phyloP scores from a whole-genome alignment of 495 filamentous ascomycete genomes.

The Rhizodiscina lignyota region DNA sequence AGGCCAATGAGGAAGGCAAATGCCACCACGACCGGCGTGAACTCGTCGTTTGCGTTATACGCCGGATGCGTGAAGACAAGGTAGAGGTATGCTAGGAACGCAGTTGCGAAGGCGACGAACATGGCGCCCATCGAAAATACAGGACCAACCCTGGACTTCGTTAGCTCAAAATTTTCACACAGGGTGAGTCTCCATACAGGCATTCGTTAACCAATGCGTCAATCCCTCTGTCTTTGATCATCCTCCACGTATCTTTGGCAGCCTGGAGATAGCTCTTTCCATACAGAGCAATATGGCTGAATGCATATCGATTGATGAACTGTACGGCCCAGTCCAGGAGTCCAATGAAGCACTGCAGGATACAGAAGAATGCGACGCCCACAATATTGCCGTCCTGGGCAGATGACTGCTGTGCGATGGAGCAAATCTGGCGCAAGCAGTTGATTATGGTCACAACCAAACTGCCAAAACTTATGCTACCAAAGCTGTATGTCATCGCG shows the following conservation, averaged over 20 bases:
- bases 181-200: too few species aligned
- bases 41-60: slow-evolving; percentile 57
- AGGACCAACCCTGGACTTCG: too few species aligned
- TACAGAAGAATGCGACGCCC: slow-evolving; percentile 47
- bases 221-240: slow-evolving; percentile 84
- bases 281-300: slow-evolving; percentile 82
- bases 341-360: slow-evolving; percentile 57
- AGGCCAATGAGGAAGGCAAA: slow-evolving; percentile 72
- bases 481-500: slow-evolving; percentile 77
- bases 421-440: slow-evolving; percentile 59
- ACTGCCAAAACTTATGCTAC: slow-evolving; percentile 74
- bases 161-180: too few species aligned
- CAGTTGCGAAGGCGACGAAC: slow-evolving; percentile 69
- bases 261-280: slow-evolving; percentile 72
- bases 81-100: slow-evolving; percentile 70
- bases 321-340: slow-evolving; percentile 73
- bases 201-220: slow-evolving; percentile 84
- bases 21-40: slow-evolving; percentile 63
- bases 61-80: slow-evolving; percentile 59
- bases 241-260: slow-evolving; percentile 76
- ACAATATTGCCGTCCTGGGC: slow-evolving; percentile 51
- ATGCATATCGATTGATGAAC: slow-evolving; percentile 72
- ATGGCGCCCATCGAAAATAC: slow-evolving; percentile 78
- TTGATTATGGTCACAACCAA: slow-evolving; percentile 80
- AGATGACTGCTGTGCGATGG: slow-evolving; percentile 48